A percentile compares a stretch with the other conserved stretches of the same genome.
These are phyloP conservation scores for Chlamydomonas incerta DNA, from an alignment of 139 green algal genomes.

Conservation along the genomic window DNA sequence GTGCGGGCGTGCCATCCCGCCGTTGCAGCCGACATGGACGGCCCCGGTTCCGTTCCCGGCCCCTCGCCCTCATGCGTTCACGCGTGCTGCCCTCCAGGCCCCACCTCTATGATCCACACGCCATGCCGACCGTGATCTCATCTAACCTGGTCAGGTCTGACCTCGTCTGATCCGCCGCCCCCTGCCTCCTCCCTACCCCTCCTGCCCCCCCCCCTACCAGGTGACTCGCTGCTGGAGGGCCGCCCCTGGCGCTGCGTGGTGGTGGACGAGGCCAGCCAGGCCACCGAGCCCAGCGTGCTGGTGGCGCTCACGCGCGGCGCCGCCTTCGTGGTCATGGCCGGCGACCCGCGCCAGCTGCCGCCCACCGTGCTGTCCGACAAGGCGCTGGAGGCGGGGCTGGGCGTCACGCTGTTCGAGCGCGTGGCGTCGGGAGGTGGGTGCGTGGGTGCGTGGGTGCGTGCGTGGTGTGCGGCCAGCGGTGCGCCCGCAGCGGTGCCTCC, in stretches of 20 bases:
- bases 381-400: conserved; percentile 59
- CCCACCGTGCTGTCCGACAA: conserved; percentile 82
- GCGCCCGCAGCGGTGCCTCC: no score
- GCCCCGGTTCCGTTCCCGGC: no score
- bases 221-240: conserved; percentile 55
- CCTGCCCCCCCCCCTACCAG: conserved; percentile 16
- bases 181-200: not conserved
- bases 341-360: conserved; percentile 91
- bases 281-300: conserved; percentile 88
- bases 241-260: conserved; percentile 85
- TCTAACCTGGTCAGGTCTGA: no score
- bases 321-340: conserved; percentile 89
- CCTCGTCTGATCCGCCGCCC: no score
- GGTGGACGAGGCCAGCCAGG: conserved; percentile 94
- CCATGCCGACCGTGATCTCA: no score
- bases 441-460: not conserved
- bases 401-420: conserved; percentile 87
- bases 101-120: no score
- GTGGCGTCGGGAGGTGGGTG: conserved; percentile 51
- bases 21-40: no score
- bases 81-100: no score
- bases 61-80: no score
- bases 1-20: no score
- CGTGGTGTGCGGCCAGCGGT: not conserved
- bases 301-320: conserved; percentile 86